Conservation (phyloP, 2,329 filamentous ascomycete species). For the Fusarium musae region DNA sequence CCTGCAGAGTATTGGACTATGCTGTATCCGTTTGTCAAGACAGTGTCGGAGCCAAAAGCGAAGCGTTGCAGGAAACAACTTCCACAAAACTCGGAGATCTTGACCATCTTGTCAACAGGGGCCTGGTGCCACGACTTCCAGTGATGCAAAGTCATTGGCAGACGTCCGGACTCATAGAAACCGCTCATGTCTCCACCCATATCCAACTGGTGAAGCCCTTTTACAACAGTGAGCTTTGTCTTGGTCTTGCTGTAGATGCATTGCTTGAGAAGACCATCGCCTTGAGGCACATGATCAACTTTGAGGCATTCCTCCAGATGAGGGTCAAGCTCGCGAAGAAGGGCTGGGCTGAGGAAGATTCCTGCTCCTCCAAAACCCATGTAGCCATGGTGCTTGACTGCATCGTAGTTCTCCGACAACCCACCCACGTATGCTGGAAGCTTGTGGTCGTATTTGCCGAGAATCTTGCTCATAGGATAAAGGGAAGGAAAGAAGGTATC, state of each 20-base stretch:
- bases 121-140: constrained; percentile 70
- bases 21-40: constrained; percentile 70
- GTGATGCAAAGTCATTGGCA: constrained; percentile 69
- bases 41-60: constrained; percentile 57
- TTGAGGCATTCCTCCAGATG: constrained; percentile 61
- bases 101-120: constrained; percentile 61
- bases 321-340: constrained; percentile 59
- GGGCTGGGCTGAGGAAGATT: constrained; percentile 65
- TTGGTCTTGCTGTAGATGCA: constrained; percentile 67
- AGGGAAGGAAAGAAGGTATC: constrained; percentile 72
- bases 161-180: constrained; percentile 67
- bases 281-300: constrained; percentile 48
- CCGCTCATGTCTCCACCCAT: constrained; percentile 65
- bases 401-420: constrained; percentile 65
- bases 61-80: constrained; percentile 69
- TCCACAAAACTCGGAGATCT: constrained; percentile 64
- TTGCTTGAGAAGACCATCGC: constrained; percentile 67
- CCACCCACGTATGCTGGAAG: constrained; percentile 65
- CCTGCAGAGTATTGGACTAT: constrained; percentile 60
- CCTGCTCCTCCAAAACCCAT: constrained; percentile 72
- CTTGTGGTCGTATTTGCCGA: constrained; percentile 60
- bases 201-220: constrained; percentile 68
- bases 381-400: constrained; percentile 63
- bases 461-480: constrained; percentile 58
- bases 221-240: constrained; percentile 65